Percentiles rank a stretch among this genome's conserved stretches.
Evolutionary conservation across 805 yeast species (phyloP).

Genomic region (Alloascoidea africana): DNA sequence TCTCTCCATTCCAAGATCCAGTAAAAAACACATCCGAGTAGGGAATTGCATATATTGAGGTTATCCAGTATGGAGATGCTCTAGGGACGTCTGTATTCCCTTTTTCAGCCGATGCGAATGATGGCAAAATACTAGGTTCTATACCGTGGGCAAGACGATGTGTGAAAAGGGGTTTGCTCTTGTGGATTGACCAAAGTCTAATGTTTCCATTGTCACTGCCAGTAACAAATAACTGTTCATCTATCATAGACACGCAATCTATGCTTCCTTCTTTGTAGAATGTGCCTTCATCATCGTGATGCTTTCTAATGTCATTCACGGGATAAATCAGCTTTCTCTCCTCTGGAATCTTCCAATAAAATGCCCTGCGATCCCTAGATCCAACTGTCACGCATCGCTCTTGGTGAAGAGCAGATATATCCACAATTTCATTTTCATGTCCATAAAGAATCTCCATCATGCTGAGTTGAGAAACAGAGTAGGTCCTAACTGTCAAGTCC

Average conservation of each 20-base stretch:
- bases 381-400: conserved; percentile 97
- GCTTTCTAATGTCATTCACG: conserved; percentile 60
- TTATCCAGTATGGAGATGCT: conserved; percentile 73
- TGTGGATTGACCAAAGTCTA: conserved; percentile 78
- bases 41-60: conserved; percentile 70
- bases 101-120: conserved; percentile 38
- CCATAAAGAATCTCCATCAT: conserved; percentile 89
- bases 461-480: conserved; percentile 69
- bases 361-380: conserved; percentile 84
- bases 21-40: conserved; percentile 70
- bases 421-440: conserved; percentile 83
- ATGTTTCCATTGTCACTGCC: conserved; percentile 92
- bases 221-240: conserved; percentile 83
- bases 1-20: conserved; percentile 77
- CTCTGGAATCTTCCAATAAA: conserved; percentile 94
- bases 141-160: conserved; percentile 68
- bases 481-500: conserved; percentile 81
- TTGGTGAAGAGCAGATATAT: conserved; percentile 62
- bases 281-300: conserved; percentile 20
- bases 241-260: conserved; percentile 82
- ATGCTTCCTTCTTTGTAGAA: conserved; percentile 72
- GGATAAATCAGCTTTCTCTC: conserved; percentile 88
- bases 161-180: conserved; percentile 73
- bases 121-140: conserved; percentile 25
- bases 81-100: conserved; percentile 28